Percentiles rank a stretch among this genome's conserved stretches.
Evolutionary conservation across 768 basidiomycete genomes (phyloP).

Genomic region (Amanita subjunquillea): DNA sequence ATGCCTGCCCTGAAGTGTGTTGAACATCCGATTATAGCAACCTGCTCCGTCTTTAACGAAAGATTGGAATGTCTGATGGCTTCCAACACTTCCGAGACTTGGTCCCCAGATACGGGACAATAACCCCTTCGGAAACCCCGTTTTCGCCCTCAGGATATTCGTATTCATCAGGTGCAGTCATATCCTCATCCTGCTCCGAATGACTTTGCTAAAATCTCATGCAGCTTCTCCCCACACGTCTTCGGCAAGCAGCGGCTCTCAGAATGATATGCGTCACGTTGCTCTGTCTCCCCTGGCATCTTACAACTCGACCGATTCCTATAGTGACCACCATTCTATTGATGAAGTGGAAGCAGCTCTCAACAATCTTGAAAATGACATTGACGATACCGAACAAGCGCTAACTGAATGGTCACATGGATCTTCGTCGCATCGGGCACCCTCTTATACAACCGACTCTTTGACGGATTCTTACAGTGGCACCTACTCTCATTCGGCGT

Average conservation of each 20-base stretch:
- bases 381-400: constrained; percentile 55
- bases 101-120: constrained; percentile 55
- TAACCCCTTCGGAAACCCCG: constrained; percentile 41
- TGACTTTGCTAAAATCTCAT: constrained; percentile 1
- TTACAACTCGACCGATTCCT: constrained; percentile 25
- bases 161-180: constrained; percentile 44
- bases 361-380: constrained; percentile 54
- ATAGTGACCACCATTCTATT: constrained; percentile 48
- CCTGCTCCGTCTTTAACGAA: not conserved
- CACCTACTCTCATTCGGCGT: constrained; percentile 36
- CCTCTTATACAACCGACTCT: constrained; percentile 28
- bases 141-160: constrained; percentile 54
- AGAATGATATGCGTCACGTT: constrained; percentile 39
- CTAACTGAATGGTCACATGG: constrained; percentile 57
- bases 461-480: constrained; percentile 28
- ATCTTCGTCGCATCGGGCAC: constrained; percentile 28
- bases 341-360: constrained; percentile 67
- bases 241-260: constrained; percentile 38
- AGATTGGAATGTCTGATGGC: constrained; percentile 19
- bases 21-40: constrained; percentile 12
- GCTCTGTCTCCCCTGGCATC: constrained; percentile 42
- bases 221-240: constrained; percentile 37
- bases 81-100: constrained; percentile 33
- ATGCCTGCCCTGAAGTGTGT: constrained; percentile 18
- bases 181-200: constrained; percentile 9